Evolutionary conservation across 768 basidiomycete genomes (phyloP), one percentile per base, ranked within the genome.

Genomic region (Termitomyces eurrhizus): DNA sequence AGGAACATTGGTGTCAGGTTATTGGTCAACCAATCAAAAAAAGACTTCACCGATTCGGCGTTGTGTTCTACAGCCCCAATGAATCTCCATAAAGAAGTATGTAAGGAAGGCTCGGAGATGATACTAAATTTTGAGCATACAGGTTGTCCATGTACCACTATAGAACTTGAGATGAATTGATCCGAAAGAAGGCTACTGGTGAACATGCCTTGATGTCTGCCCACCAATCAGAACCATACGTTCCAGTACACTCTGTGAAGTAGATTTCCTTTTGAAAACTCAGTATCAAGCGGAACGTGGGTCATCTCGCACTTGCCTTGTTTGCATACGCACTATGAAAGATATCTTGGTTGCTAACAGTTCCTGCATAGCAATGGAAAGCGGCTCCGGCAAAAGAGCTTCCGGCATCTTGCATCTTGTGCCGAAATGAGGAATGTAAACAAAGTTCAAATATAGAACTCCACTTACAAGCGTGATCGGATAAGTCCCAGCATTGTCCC

Each of bases 151-250:
- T 69, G 51, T 69, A 67, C 68, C 68, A 69, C 67, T 69, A 26
- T 35, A 21, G 39, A 39, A n/a, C 37, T 5, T 26, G 13, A 24
- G 33, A 39, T 58, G 44, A 29, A 46, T 46, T 14, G 8, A 33
- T 45, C 32, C 7, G 29, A 41, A 18, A 1, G 7, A 44, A 14
- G 41, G 7, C 4, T 14, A 7, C 3, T 8, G 1, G 13, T 21
- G 33, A 54, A 45, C 63, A 45, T 72, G 85, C 88, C 80, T 91
- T 91, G 71, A 91, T 85, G 65, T 91, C 88, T 52, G 74, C 75
- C 90, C 90, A 92, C 89, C 89, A 92, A 67, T 90, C 87, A 9
- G 81, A 80, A 14, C 87, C 86, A 57, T 81, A 70, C 0, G 79
- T 83, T 7, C 90, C 89, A 1, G 83, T 72, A 66, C 90, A 91